These are phyloP conservation scores for Acorus calamus DNA, from an alignment of 106 monocot genomes.

Conservation along the genomic window DNA sequence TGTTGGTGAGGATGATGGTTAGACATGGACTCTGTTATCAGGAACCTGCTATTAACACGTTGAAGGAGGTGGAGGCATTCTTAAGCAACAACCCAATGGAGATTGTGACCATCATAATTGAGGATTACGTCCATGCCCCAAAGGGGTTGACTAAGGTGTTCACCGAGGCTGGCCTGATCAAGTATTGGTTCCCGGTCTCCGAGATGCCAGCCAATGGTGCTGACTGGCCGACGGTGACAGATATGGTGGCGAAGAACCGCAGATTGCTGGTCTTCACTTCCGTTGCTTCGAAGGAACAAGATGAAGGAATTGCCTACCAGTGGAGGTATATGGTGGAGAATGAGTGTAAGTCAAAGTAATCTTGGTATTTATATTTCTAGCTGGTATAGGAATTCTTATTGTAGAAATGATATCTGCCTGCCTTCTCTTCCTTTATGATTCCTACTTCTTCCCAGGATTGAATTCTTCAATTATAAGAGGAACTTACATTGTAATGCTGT, in stretches of 20 bases:
- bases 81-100: conserved; percentile 68
- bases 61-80: conserved; percentile 89
- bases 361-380: neutral
- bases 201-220: conserved; percentile 84
- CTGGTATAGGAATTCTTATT: neutral
- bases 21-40: conserved; percentile 13
- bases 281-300: conserved; percentile 77
- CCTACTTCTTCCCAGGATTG: no score
- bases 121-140: conserved; percentile 83
- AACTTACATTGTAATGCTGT: no score
- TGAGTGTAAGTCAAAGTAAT: conserved; percentile 50
- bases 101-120: conserved; percentile 92
- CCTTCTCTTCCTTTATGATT: neutral
- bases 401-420: neutral
- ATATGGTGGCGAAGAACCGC: conserved; percentile 76
- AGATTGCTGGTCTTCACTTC: conserved; percentile 85
- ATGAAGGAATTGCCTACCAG: conserved; percentile 97
- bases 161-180: conserved; percentile 61
- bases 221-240: conserved; percentile 81
- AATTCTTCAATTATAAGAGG: no score
- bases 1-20: neutral
- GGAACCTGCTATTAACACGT: conserved; percentile 91
- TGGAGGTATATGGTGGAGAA: conserved; percentile 92
- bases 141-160: conserved; percentile 82
- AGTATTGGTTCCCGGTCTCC: conserved; percentile 75